phyloP scores from a whole-genome alignment of 495 filamentous ascomycete species.

The Neurospora cerealis region DNA sequence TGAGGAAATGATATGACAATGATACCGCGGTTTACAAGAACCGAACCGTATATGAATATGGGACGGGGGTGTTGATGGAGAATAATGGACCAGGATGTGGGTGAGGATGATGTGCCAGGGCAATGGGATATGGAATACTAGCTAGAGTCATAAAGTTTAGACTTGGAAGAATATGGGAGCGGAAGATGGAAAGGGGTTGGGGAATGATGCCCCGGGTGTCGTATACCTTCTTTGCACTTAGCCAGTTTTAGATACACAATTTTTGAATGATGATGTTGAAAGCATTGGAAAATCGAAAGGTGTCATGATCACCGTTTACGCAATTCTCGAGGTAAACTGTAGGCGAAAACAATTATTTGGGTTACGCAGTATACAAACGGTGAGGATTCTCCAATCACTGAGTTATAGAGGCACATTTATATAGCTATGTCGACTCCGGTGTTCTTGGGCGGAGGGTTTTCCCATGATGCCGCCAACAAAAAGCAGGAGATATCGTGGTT shows the following conservation, averaged over 20 bases:
- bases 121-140: no score
- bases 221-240: background rate
- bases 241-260: background rate
- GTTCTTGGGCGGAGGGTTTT: no score
- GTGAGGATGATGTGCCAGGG: background rate
- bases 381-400: no score
- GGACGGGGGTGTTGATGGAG: background rate
- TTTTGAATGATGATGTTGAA: background rate
- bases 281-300: background rate
- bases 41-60: background rate
- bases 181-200: no score
- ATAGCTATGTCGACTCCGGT: no score
- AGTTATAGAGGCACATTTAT: no score
- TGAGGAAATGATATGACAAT: background rate
- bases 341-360: background rate
- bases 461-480: no score
- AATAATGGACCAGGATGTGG: background rate
- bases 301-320: background rate
- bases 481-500: no score
- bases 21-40: background rate
- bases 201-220: no score
- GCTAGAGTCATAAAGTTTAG: no score
- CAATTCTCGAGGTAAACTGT: background rate
- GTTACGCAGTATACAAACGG: no score
- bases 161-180: no score